Conservation (phyloP, 2,329 filamentous ascomycete genomes). For the Colletotrichum filicis region DNA sequence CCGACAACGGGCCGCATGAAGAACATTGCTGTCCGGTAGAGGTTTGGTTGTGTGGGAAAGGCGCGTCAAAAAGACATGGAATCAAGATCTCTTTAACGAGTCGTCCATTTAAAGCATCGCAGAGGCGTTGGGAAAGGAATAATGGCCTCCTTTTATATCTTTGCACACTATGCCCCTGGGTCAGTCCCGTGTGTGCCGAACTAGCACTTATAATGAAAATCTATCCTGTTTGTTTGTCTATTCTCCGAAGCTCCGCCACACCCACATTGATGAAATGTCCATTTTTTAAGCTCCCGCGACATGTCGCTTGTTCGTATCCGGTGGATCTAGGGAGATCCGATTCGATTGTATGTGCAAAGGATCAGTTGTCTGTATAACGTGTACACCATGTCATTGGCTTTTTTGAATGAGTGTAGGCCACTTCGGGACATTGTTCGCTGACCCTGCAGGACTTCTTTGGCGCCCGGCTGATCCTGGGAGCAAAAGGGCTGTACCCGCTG, state of each 20-base stretch:
- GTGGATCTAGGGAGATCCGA: neutral
- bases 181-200: neutral
- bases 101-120: slow-evolving; percentile 26
- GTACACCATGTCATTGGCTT: neutral
- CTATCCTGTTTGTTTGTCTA: neutral
- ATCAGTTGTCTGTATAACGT: neutral
- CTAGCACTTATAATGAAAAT: slow-evolving; percentile 27
- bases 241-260: neutral
- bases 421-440: neutral
- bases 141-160: neutral
- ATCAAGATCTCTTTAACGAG: neutral
- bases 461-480: neutral
- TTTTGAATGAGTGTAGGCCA: neutral
- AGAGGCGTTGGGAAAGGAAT: slow-evolving; percentile 27
- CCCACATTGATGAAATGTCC: neutral
- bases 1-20: slow-evolving; percentile 55
- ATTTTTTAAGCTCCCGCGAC: neutral
- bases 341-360: neutral
- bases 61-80: slow-evolving; percentile 8
- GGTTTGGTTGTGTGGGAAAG: neutral
- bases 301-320: neutral
- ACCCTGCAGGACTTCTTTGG: neutral
- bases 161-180: neutral
- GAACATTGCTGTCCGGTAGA: slow-evolving; percentile 32
- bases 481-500: neutral